Evolutionary conservation across 1,284 basidiomycete genomes (phyloP).

Genomic region (Violaceomyces palustris): DNA sequence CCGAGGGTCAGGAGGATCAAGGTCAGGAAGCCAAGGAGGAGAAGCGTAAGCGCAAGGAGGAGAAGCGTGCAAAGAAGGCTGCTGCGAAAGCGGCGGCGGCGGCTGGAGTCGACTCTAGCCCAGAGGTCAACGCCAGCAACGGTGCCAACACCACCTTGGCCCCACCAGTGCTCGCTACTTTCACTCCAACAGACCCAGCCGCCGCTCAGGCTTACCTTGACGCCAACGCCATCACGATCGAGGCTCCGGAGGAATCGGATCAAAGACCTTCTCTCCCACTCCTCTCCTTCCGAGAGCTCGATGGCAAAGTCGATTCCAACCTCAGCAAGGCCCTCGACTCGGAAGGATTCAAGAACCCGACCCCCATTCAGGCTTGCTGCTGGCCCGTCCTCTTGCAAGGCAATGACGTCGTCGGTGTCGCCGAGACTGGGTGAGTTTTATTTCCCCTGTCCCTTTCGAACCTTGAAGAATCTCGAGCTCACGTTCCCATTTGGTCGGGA

Average conservation of each 20-base stretch:
- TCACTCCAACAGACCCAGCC: constrained; percentile 42
- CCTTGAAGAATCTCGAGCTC: too few species aligned
- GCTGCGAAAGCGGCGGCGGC: constrained; percentile 19
- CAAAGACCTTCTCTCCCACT: constrained; percentile 59
- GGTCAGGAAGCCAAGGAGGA: constrained; percentile 47
- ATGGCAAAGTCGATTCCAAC: constrained; percentile 64
- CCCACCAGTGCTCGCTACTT: constrained; percentile 29
- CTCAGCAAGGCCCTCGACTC: constrained; percentile 60
- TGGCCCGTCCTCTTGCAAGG: constrained; percentile 85
- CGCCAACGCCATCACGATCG: constrained; percentile 50
- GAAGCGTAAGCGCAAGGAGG: constrained; percentile 50
- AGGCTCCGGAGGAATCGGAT: constrained; percentile 53
- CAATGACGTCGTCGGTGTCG: constrained; percentile 88
- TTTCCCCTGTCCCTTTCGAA: too few species aligned
- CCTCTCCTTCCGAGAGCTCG: constrained; percentile 69
- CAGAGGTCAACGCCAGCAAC: constrained; percentile 27
- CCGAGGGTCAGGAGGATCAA: constrained; percentile 14
- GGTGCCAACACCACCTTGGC: constrained; percentile 13
- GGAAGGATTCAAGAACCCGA: constrained; percentile 74
- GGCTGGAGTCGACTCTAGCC: constrained; percentile 12
- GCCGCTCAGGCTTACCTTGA: constrained; percentile 46
- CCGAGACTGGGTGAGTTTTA: constrained; percentile 97
- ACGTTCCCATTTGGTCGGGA: too few species aligned
- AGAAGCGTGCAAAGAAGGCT: constrained; percentile 31
- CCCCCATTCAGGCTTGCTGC: constrained; percentile 90